A percentile compares a stretch with the other conserved stretches of the same genome.
These are phyloP conservation scores for Terfezia claveryi DNA, from an alignment of 495 filamentous ascomycete species.

Conservation along the genomic window DNA sequence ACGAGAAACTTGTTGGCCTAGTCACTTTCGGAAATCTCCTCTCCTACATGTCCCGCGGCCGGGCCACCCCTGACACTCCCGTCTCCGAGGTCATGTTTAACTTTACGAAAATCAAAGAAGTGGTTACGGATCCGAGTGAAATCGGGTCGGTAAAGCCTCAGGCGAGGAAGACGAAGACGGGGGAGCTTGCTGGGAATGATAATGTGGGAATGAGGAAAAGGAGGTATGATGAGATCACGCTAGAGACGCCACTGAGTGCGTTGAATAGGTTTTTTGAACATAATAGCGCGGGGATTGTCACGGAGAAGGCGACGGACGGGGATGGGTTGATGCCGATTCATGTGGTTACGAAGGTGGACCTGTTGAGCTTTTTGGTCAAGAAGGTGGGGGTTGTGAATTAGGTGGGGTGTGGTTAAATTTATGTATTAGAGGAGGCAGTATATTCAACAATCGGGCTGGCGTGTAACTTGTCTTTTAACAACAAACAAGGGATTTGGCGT, in stretches of 20 bases:
- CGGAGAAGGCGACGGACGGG: constrained; percentile 38
- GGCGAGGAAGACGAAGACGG: constrained; percentile 18
- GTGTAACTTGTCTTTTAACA: too few species aligned
- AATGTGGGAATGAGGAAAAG: constrained; percentile 20
- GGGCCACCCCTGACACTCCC: constrained; percentile 45
- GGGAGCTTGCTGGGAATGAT: background rate
- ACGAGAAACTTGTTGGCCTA: constrained; percentile 58
- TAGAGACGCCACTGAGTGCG: constrained; percentile 63
- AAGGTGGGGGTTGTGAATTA: constrained; percentile 17
- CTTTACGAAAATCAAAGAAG: constrained; percentile 63
- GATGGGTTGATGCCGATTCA: constrained; percentile 53
- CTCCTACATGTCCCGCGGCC: constrained; percentile 60
- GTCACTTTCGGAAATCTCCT: constrained; percentile 90
- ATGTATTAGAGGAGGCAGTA: too few species aligned
- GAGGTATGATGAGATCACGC: constrained; percentile 81
- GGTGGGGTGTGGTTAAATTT: too few species aligned
- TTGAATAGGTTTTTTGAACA: constrained; percentile 88
- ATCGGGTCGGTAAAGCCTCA: constrained; percentile 24
- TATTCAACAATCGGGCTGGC: too few species aligned
- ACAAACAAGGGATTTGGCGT: too few species aligned
- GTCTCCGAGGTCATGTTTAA: constrained; percentile 92
- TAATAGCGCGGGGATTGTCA: constrained; percentile 89
- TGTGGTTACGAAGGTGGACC: constrained; percentile 88
- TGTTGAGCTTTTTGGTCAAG: constrained; percentile 81
- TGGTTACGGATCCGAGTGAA: constrained; percentile 61